Evolutionary conservation across 73 alveolate species (phyloP).

Genomic region (Stentor roeselii): DNA sequence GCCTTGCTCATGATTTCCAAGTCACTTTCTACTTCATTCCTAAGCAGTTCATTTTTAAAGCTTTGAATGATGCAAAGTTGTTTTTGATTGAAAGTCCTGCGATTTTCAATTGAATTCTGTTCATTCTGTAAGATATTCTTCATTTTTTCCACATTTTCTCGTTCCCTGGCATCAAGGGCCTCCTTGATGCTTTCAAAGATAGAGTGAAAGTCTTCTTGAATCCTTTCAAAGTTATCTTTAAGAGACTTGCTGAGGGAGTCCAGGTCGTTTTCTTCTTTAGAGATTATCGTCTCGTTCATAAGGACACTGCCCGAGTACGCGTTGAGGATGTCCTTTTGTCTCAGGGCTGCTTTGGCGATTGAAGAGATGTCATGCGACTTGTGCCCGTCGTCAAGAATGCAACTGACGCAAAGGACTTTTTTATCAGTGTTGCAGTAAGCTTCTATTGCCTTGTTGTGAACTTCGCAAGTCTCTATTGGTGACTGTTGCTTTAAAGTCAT

Average conservation of each 20-base stretch:
- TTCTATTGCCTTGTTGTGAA: conserved; percentile 50
- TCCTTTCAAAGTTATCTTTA: neutral
- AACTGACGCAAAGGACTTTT: conserved; percentile 64
- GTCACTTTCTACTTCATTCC: conserved; percentile 21
- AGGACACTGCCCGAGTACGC: neutral
- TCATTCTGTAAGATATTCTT: neutral
- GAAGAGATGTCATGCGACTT: conserved; percentile 62
- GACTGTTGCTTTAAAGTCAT: conserved; percentile 13
- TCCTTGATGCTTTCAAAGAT: neutral
- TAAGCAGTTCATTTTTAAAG: conserved; percentile 9
- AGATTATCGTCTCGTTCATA: neutral
- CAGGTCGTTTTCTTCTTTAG: conserved; percentile 17
- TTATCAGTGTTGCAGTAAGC: conserved; percentile 69
- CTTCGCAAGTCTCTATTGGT: conserved; percentile 30
- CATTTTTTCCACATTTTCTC: neutral
- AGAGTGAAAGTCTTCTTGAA: neutral
- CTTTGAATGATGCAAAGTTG: conserved; percentile 15
- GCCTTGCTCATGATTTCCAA: neutral
- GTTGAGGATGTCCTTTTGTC: neutral
- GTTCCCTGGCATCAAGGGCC: neutral
- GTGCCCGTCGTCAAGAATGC: conserved; percentile 74
- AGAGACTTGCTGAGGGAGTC: neutral
- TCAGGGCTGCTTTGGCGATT: conserved; percentile 35
- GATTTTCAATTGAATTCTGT: neutral
- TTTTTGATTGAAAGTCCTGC: neutral